A percentile compares a stretch with the other conserved stretches of the same genome.
Conservation (phyloP, 495 filamentous ascomycete species). For the Neurospora sp. region DNA sequence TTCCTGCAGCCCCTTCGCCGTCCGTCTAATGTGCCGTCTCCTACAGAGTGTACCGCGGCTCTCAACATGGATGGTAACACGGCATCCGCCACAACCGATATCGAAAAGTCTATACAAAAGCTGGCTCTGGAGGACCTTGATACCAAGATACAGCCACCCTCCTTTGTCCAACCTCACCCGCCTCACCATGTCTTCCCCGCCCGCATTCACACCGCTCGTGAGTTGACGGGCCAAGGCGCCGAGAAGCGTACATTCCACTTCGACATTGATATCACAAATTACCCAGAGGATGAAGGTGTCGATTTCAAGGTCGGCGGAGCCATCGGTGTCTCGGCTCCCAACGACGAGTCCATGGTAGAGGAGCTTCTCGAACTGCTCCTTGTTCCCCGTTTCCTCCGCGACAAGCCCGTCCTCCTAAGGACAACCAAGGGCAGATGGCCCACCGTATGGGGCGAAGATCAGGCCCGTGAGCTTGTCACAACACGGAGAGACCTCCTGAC, state of each 20-base stretch:
- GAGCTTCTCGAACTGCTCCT: constrained; percentile 72
- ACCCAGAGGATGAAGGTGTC: constrained; percentile 73
- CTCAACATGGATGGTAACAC: constrained; percentile 10
- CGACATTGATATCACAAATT: constrained; percentile 91
- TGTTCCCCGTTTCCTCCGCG: constrained; percentile 65
- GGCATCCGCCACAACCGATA: not conserved
- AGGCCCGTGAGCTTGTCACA: constrained; percentile 70
- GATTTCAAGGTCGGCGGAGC: constrained; percentile 97
- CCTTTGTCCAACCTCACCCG: constrained; percentile 89
- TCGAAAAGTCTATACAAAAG: constrained; percentile 17
- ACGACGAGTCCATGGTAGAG: constrained; percentile 66
- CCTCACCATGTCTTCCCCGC: constrained; percentile 86
- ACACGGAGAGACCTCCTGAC: constrained; percentile 84
- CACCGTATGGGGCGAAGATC: constrained; percentile 94
- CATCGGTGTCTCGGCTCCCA: constrained; percentile 85
- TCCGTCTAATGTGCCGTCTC: constrained; percentile 24
- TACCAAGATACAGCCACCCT: constrained; percentile 58
- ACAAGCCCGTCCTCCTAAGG: constrained; percentile 66
- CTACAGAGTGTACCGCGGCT: constrained; percentile 27
- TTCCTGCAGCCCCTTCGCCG: constrained; percentile 46
- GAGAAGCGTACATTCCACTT: constrained; percentile 96
- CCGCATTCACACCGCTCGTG: constrained; percentile 67
- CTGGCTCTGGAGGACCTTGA: constrained; percentile 31
- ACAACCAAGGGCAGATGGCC: constrained; percentile 85
- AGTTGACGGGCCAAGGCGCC: constrained; percentile 82